Base-by-base conservation (phyloP, 2,329 filamentous ascomycete species). In the Neonectria punicea region DNA sequence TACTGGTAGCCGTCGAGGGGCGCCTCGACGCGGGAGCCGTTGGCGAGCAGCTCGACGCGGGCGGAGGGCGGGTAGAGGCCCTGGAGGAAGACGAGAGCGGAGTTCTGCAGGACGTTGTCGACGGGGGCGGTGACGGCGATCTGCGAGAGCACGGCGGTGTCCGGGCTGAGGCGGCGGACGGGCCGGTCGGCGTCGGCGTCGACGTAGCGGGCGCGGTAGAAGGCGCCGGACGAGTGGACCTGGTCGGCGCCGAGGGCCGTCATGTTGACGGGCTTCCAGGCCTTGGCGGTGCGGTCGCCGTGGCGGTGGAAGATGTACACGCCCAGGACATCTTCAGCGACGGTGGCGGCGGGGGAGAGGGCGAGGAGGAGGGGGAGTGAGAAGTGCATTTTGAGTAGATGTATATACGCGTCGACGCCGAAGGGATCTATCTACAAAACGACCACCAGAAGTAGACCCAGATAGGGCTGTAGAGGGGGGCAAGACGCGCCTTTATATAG, bases 261-360 rank as follows among this genome's bases (percentile, higher is more conserved):
- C 77, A 98, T 81, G 70, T 86, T 86, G 30, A 92, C 89, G 13
- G 92, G 91, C 50, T 89, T 84, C 67, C 88, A 89, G 18, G 88
- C 84, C 82, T 97, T 97, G 68, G 93, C 82, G 1, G 93, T 95
- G 61, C 94, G 89, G 79, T 98, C 94, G 63, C 94, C 94, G 81
- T 98, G 94, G 50, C 94, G 92, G 72, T 93, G 89, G 84, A 97
- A 97, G 80, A 97, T 89, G 79, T 94, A 96, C 50, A 91, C 89
- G 57, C 93, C 94, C 16, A 97, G 85, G 30, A 96, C 84, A 1
- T 90, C 92, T 82, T 97, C 92, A 20, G 81, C 81, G 67, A 71
- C 50, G 78, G 74, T 51, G 64, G 81, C 66, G 53, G 82, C 71
- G 58, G 80, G 75, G 53, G 82, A 73, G 46, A 65, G 63, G 49